These are phyloP conservation scores for Zygosaccharomyces lentus DNA, from an alignment of 805 yeast genomes.

Conservation along the genomic window DNA sequence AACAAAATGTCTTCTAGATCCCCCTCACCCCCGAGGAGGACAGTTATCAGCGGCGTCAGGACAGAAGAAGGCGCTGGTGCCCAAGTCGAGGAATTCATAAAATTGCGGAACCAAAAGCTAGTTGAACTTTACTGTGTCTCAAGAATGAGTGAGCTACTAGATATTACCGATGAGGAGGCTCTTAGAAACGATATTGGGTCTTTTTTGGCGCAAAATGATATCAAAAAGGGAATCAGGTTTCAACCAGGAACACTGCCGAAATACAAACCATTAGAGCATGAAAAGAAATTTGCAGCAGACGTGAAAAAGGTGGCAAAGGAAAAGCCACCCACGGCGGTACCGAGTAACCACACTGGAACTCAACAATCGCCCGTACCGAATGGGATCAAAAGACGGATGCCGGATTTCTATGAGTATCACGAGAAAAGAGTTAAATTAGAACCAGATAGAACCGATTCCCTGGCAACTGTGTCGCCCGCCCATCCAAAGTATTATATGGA, in stretches of 20 bases:
- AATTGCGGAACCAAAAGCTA: slow-evolving; percentile 51
- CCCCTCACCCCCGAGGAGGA: slow-evolving; percentile 15
- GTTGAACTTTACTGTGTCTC: slow-evolving; percentile 60
- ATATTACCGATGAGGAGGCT: slow-evolving; percentile 39
- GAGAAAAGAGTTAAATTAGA: slow-evolving; percentile 1
- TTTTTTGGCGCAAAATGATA: slow-evolving; percentile 51
- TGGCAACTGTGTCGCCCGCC: slow-evolving; percentile 2
- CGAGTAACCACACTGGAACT: background rate
- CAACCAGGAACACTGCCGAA: slow-evolving; percentile 32
- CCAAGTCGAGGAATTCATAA: slow-evolving; percentile 37
- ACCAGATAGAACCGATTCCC: background rate
- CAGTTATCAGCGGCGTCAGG: slow-evolving; percentile 8
- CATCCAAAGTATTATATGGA: slow-evolving; percentile 11
- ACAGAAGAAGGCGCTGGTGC: slow-evolving; percentile 6
- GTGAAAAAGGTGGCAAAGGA: background rate
- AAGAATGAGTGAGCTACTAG: slow-evolving; percentile 43
- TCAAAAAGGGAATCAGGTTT: slow-evolving; percentile 44
- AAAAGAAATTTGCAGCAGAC: background rate
- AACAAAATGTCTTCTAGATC: slow-evolving; percentile 15
- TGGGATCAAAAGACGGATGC: background rate
- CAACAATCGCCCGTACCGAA: background rate
- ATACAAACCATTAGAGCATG: slow-evolving; percentile 9
- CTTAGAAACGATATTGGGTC: slow-evolving; percentile 38
- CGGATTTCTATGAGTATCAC: background rate
- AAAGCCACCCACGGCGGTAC: background rate